These are phyloP conservation scores for Zymoseptoria passerinii DNA, from an alignment of 2,329 filamentous ascomycete genomes.

Conservation along the genomic window DNA sequence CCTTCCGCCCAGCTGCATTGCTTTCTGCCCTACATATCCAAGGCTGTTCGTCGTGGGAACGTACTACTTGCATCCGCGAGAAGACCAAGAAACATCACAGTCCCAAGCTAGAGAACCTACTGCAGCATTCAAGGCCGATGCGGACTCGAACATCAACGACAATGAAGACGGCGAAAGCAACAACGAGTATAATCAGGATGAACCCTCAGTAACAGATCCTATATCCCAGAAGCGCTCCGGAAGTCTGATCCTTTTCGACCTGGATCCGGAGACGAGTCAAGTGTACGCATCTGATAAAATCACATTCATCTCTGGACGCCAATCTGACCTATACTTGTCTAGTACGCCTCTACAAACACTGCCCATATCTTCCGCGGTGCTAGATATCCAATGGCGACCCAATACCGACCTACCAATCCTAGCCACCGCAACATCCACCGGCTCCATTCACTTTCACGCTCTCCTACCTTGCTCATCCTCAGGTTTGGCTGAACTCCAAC, in stretches of 20 bases:
- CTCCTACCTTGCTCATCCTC: slow-evolving; percentile 25
- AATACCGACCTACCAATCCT: slow-evolving; percentile 42
- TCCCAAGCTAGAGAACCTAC: not conserved
- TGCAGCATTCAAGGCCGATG: not conserved
- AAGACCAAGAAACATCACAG: not conserved
- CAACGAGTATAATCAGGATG: too few species aligned
- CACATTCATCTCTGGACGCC: not conserved
- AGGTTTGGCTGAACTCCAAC: slow-evolving; percentile 31
- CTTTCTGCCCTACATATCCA: slow-evolving; percentile 57
- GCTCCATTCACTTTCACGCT: slow-evolving; percentile 57
- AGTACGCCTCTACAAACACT: slow-evolving; percentile 15
- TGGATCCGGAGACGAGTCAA: slow-evolving; percentile 35
- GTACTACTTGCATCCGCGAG: slow-evolving; percentile 59
- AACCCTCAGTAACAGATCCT: not conserved
- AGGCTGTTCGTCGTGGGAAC: slow-evolving; percentile 73
- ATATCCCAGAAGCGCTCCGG: slow-evolving; percentile 50
- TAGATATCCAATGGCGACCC: slow-evolving; percentile 77
- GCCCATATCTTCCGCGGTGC: slow-evolving; percentile 36
- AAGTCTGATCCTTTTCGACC: slow-evolving; percentile 59
- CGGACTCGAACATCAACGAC: not conserved
- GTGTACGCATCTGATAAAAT: not conserved
- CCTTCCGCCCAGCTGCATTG: slow-evolving; percentile 68
- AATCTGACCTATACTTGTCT: slow-evolving; percentile 22
- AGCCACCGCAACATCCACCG: slow-evolving; percentile 71
- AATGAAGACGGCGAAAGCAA: slow-evolving; percentile 9